Conservation (phyloP, 306 rosid genomes). For the Gleditsia sinensis region DNA sequence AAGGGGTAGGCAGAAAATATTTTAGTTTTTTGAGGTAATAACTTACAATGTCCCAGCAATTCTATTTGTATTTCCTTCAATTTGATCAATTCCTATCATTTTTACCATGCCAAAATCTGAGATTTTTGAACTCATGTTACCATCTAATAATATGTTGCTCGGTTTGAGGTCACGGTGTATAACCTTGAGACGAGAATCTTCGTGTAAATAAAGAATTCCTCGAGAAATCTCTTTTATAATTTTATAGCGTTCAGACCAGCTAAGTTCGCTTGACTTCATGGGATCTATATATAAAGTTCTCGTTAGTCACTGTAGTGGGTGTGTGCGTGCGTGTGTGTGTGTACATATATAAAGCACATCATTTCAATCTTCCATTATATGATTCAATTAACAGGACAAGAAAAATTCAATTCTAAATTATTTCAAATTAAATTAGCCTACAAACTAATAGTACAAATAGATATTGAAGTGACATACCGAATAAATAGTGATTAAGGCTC, state of each 20-base stretch:
- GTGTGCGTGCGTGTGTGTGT: no score
- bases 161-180: conserved; percentile 80
- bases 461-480: conserved; percentile 45
- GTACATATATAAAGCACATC: background rate
- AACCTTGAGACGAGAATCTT: conserved; percentile 65
- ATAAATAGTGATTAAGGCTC: conserved; percentile 61
- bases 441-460: background rate
- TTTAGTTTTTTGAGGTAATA: no score
- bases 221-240: conserved; percentile 59
- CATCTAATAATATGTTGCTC: conserved; percentile 60
- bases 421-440: background rate
- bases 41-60: conserved; percentile 79
- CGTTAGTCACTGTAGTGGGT: no score
- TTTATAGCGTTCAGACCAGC: conserved; percentile 47
- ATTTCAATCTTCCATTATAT: background rate
- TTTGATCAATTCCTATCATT: conserved; percentile 42
- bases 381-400: background rate
- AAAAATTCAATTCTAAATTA: background rate
- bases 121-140: conserved; percentile 56
- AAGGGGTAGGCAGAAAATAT: background rate
- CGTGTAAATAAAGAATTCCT: conserved; percentile 72
- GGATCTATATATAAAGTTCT: conserved; percentile 32
- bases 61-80: conserved; percentile 50
- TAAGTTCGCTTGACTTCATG: conserved; percentile 33
- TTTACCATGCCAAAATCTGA: conserved; percentile 83